Evolutionary conservation across 2,329 filamentous ascomycete species (phyloP).

Genomic region (Verticillium nubilum): DNA sequence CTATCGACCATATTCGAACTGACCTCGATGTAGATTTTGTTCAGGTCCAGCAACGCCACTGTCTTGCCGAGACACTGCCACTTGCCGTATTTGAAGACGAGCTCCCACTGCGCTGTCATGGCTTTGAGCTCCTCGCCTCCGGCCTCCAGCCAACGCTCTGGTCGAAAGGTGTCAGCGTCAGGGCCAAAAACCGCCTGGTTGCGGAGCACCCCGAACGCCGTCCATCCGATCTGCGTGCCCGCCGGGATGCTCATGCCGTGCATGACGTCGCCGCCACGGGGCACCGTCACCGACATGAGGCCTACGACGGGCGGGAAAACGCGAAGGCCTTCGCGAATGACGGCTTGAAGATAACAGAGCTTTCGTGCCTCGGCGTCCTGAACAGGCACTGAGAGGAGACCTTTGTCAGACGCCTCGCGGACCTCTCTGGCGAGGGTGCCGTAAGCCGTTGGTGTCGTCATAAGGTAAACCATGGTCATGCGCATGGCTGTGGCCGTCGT

Average conservation of each 20-base stretch:
- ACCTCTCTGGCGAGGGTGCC: slow-evolving; percentile 42
- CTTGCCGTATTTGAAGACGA: slow-evolving; percentile 37
- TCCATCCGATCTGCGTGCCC: slow-evolving; percentile 39
- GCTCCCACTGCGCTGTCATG: slow-evolving; percentile 33
- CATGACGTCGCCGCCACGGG: slow-evolving; percentile 29
- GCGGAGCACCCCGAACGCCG: slow-evolving; percentile 32
- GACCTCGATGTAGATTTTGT: slow-evolving; percentile 38
- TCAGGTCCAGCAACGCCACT: slow-evolving; percentile 37
- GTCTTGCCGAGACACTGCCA: slow-evolving; percentile 40
- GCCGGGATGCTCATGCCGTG: slow-evolving; percentile 35
- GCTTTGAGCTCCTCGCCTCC: slow-evolving; percentile 21
- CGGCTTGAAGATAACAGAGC: slow-evolving; percentile 43
- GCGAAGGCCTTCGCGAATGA: slow-evolving; percentile 42
- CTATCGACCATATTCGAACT: slow-evolving; percentile 7
- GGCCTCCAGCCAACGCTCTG: slow-evolving; percentile 43
- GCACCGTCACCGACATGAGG: slow-evolving; percentile 26
- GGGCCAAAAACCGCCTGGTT: slow-evolving; percentile 29
- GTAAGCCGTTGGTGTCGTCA: slow-evolving; percentile 42
- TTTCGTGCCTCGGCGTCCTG: slow-evolving; percentile 28
- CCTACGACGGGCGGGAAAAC: slow-evolving; percentile 37
- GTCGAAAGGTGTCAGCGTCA: slow-evolving; percentile 37
- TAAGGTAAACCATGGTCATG: slow-evolving; percentile 43
- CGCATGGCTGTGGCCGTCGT: slow-evolving; percentile 32
- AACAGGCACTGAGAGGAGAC: slow-evolving; percentile 20
- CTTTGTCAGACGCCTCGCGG: slow-evolving; percentile 21